phyloP scores from a whole-genome alignment of 306 rosid species.

The Sechiopsis laciniata region DNA sequence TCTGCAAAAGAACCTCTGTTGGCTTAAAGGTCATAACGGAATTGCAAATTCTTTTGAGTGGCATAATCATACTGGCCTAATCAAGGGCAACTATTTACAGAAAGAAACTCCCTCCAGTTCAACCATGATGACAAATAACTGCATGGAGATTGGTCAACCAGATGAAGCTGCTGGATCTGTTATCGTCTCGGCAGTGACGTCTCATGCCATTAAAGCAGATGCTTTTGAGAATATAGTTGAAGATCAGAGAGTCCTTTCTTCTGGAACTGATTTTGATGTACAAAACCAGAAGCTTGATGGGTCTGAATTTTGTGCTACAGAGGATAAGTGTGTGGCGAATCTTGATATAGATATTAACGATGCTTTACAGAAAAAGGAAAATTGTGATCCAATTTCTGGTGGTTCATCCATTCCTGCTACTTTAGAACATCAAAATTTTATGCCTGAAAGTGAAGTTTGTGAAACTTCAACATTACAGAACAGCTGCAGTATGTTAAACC shows the following conservation, averaged over 20 bases:
- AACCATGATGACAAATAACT: constrained; percentile 27
- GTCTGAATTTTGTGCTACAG: constrained; percentile 32
- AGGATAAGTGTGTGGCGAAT: constrained; percentile 15
- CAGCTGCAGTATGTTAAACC: constrained; percentile 29
- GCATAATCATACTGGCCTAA: constrained; percentile 28
- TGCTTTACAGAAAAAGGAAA: constrained; percentile 28
- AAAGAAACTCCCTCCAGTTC: constrained; percentile 31
- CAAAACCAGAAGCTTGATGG: constrained; percentile 27
- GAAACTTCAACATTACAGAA: constrained; percentile 26
- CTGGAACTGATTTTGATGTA: constrained; percentile 27
- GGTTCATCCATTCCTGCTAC: constrained; percentile 25
- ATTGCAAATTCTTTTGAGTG: constrained; percentile 32
- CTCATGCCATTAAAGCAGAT: constrained; percentile 25
- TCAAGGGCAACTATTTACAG: constrained; percentile 27
- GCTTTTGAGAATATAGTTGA: constrained; percentile 32
- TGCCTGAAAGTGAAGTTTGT: constrained; percentile 26
- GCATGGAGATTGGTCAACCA: constrained; percentile 25
- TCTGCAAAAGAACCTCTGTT: constrained; percentile 39
- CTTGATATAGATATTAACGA: constrained; percentile 24
- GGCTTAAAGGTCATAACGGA: constrained; percentile 31
- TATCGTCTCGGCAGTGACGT: constrained; percentile 26
- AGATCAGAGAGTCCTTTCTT: constrained; percentile 33
- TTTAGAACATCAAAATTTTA: constrained; percentile 28
- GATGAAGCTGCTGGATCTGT: constrained; percentile 31
- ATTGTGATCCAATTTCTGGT: constrained; percentile 27